phyloP scores from a whole-genome alignment of 2,329 filamentous ascomycete species.

The Alternaria dauci region DNA sequence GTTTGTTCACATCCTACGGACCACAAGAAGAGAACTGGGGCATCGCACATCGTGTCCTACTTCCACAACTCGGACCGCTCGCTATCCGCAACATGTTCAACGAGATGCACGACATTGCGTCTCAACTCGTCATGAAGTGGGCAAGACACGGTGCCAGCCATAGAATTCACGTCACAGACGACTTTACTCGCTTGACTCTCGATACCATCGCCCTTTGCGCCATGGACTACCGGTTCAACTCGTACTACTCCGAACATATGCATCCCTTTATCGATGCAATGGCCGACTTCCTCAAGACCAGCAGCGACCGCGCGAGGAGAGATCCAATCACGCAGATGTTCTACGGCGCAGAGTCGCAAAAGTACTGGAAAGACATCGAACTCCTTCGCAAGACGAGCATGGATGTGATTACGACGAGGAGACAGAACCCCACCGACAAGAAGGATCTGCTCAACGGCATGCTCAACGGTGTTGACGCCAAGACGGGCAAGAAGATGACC shows the following conservation, averaged over 20 bases:
- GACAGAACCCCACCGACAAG: slow-evolving; percentile 62
- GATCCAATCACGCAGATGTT: slow-evolving; percentile 46
- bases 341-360: slow-evolving; percentile 49
- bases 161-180: slow-evolving; percentile 47
- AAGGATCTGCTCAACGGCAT: slow-evolving; percentile 69
- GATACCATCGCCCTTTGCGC: slow-evolving; percentile 52
- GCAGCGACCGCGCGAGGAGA: slow-evolving; percentile 44
- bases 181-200: slow-evolving; percentile 51
- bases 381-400: slow-evolving; percentile 64
- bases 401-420: slow-evolving; percentile 66
- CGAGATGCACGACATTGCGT: slow-evolving; percentile 65
- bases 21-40: slow-evolving; percentile 55
- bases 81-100: slow-evolving; percentile 73
- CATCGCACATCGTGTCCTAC: slow-evolving; percentile 70
- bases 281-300: slow-evolving; percentile 49
- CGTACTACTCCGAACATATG: slow-evolving; percentile 48
- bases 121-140: slow-evolving; percentile 73
- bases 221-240: slow-evolving; percentile 55
- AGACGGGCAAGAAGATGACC: slow-evolving; percentile 66
- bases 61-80: slow-evolving; percentile 75
- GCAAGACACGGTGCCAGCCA: slow-evolving; percentile 60
- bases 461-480: slow-evolving; percentile 66
- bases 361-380: slow-evolving; percentile 63
- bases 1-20: slow-evolving; percentile 53
- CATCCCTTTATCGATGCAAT: slow-evolving; percentile 52